These are phyloP conservation scores for Tolypocladium paradoxum DNA, from an alignment of 2,329 filamentous ascomycete genomes.

Conservation along the genomic window DNA sequence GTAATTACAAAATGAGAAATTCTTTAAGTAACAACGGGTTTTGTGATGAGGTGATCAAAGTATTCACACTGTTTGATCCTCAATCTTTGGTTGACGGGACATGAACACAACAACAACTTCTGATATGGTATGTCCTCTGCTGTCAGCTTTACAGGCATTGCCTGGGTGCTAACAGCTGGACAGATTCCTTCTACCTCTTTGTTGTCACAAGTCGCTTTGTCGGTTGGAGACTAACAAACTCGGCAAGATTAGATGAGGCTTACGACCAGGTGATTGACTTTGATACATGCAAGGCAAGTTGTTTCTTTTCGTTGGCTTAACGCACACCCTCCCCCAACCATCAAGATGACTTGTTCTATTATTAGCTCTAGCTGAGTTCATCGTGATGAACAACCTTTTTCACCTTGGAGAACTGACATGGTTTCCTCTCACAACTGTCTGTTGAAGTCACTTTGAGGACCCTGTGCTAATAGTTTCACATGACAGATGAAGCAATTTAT, in stretches of 20 bases:
- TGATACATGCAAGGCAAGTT: neutral
- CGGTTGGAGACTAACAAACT: slow-evolving; percentile 2
- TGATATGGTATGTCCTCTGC: slow-evolving; percentile 31
- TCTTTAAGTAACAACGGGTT: neutral
- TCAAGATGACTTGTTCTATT: slow-evolving; percentile 37
- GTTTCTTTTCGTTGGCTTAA: neutral
- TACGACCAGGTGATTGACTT: neutral
- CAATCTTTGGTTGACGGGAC: slow-evolving; percentile 25
- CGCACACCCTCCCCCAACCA: slow-evolving; percentile 15
- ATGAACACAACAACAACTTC: slow-evolving; percentile 46
- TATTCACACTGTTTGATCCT: slow-evolving; percentile 53
- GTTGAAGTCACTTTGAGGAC: neutral
- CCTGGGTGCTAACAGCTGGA: neutral
- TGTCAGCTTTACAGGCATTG: neutral
- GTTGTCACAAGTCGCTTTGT: neutral
- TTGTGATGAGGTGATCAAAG: slow-evolving; percentile 37
- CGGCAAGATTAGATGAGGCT: neutral
- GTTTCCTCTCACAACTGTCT: slow-evolving; percentile 4
- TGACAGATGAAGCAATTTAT: neutral
- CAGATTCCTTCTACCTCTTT: neutral
- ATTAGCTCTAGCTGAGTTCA: slow-evolving; percentile 42
- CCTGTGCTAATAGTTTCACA: neutral
- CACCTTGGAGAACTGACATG: slow-evolving; percentile 54
- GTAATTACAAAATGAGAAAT: slow-evolving; percentile 19
- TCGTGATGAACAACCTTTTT: slow-evolving; percentile 42